phyloP scores from a whole-genome alignment of 176 grass and related monocot species.

The Melocanna baccifera region DNA sequence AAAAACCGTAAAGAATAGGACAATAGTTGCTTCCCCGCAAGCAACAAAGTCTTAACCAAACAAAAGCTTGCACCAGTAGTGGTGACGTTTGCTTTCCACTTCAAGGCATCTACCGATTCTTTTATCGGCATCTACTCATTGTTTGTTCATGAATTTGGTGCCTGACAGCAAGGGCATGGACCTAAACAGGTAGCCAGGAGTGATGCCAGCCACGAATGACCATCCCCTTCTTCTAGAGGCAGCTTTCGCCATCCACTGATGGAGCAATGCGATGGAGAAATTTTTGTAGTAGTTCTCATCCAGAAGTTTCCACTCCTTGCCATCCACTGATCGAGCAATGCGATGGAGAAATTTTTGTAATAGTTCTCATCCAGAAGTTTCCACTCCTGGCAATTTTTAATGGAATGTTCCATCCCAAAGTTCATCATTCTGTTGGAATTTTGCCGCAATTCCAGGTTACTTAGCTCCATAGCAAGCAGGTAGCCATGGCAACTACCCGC shows the following conservation, averaged over 20 bases:
- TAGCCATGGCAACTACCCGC: not conserved
- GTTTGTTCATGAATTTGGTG: not conserved
- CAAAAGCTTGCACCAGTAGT: not conserved
- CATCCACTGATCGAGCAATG: not conserved
- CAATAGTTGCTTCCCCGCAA: not conserved
- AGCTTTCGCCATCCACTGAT: conserved; percentile 16
- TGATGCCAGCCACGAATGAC: not conserved
- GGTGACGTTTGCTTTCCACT: conserved; percentile 16
- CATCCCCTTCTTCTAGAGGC: not conserved
- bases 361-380: not conserved
- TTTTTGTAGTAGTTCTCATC: not conserved
- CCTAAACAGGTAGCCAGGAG: not conserved
- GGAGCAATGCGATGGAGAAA: not conserved
- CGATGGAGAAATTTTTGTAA: too few species aligned
- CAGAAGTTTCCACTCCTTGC: not conserved
- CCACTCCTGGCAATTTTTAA: not conserved
- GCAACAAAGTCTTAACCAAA: not conserved
- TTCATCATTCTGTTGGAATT: too few species aligned
- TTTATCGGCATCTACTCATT: not conserved
- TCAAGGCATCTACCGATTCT: not conserved
- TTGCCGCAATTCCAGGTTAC: not conserved
- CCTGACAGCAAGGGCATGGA: not conserved
- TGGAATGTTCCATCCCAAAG: not conserved
- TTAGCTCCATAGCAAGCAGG: not conserved
- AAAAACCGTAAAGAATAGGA: too few species aligned